phyloP scores from a whole-genome alignment of 2,329 filamentous ascomycete species.

The Tolypocladium tundrense region DNA sequence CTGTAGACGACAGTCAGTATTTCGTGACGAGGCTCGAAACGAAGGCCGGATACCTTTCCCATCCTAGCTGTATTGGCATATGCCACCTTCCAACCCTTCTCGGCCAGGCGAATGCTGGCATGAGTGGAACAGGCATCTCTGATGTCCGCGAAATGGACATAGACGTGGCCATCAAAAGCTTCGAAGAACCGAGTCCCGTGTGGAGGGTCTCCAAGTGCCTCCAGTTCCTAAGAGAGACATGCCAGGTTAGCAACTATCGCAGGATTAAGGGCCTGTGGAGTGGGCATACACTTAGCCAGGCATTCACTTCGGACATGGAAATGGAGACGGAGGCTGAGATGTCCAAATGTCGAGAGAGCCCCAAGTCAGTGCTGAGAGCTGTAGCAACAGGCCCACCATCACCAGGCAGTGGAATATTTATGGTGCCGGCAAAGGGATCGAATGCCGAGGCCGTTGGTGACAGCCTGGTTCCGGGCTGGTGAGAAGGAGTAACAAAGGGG shows the following conservation, averaged over 20 bases:
- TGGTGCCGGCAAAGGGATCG: constrained; percentile 29
- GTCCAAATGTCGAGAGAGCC: constrained; percentile 34
- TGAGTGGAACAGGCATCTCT: constrained; percentile 45
- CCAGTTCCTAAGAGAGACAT: constrained; percentile 25
- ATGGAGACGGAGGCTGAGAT: constrained; percentile 24
- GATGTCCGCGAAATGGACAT: constrained; percentile 49
- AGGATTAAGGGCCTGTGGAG: neutral
- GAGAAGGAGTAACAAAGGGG: constrained; percentile 38
- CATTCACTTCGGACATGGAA: constrained; percentile 26
- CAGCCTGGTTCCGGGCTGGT: constrained; percentile 32
- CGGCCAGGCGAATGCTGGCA: constrained; percentile 31
- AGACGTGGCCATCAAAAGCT: constrained; percentile 30
- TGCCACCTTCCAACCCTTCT: constrained; percentile 31
- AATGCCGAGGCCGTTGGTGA: constrained; percentile 57
- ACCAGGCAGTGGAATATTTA: constrained; percentile 8
- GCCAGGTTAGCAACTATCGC: constrained; percentile 4
- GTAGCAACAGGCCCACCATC: constrained; percentile 18
- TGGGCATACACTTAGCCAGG: constrained; percentile 33
- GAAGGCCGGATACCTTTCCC: neutral
- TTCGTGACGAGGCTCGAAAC: neutral
- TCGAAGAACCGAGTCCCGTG: constrained; percentile 28
- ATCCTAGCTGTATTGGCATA: constrained; percentile 7
- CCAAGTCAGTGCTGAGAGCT: constrained; percentile 33
- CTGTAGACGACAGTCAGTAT: neutral
- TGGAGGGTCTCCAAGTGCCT: constrained; percentile 18